Evolutionary conservation across 768 basidiomycete species (phyloP), one percentile per base, ranked within the genome.

Genomic region (Phlebiopsis gigantea): DNA sequence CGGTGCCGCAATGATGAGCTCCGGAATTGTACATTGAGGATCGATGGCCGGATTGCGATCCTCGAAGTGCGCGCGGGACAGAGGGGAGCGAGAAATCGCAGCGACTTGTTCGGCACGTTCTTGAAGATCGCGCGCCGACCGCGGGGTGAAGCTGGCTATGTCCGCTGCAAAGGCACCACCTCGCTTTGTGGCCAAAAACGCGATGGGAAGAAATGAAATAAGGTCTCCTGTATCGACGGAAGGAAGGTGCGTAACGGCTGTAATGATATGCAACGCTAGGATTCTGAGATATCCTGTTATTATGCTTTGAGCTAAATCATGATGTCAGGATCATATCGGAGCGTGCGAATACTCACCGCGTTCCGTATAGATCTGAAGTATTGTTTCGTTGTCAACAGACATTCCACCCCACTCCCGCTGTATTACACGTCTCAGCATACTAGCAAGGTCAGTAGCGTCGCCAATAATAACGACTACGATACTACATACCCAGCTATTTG

Each of bases 1-100:
- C 1, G 71, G 70, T 9, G 70, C 72, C 14, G 68, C 54, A 4
- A 65, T 53, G 15, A 51, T 31, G 14, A 24, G 22, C 56, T 72
- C 71, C 4, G 63, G 61, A 1, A 51, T 22, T 10, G 29, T 39
- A 31, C 30, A 25, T 10, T 29, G n/a, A 6, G 50, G 19, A 4
- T 51, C 50, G 30, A 10, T 6, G 30, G n/a, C 44, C 12, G n/a
- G 9, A 25, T 45, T 6, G 43, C 8, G 43, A 7, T 6, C 17
- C 21, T n/a, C 44, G 2, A 2, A 3, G 19, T 25, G 17, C 2
- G 44, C 44, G 34, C 12, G 34, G 2, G 34, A 39, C 12, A 45
- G n/a, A 12, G 44, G 44, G 3, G 24, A 10, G 2, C 44, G 44
- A 2, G n/a, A 9, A 2, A 45, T 15, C 10, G n/a, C 21, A 25